phyloP scores from a whole-genome alignment of 768 basidiomycete species.

The Rhodotorula graminis region DNA sequence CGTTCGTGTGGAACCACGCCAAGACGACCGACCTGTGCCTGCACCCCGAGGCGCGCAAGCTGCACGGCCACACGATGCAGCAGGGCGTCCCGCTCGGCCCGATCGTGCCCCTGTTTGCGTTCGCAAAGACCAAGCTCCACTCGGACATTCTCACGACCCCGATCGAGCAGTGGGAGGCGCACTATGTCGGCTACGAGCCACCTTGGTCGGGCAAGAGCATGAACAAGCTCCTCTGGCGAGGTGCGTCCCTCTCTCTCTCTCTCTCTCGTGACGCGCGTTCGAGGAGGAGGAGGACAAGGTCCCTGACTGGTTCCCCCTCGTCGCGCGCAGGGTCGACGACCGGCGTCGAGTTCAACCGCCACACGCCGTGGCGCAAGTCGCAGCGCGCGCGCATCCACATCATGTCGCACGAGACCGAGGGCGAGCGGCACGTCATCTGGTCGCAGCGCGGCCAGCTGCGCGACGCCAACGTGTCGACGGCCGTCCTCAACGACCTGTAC shows the following conservation, averaged over 20 bases:
- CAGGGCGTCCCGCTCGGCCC: conserved; percentile 38
- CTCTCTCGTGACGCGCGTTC: too few relatives aligned
- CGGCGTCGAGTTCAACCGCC: conserved; percentile 47
- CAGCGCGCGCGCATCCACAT: conserved; percentile 49
- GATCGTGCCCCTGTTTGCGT: conserved; percentile 64
- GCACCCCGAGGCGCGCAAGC: conserved; percentile 41
- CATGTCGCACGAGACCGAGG: conserved; percentile 46
- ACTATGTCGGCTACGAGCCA: conserved; percentile 42
- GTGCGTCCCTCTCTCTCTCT: conserved; percentile 22
- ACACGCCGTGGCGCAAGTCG: conserved; percentile 48
- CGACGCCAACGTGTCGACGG: conserved; percentile 29
- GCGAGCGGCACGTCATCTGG: conserved; percentile 46
- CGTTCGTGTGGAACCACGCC: conserved; percentile 41
- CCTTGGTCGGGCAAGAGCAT: conserved; percentile 48
- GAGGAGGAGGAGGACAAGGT: too few relatives aligned
- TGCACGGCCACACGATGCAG: conserved; percentile 42
- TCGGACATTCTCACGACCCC: conserved; percentile 87
- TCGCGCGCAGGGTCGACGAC: conserved; percentile 44
- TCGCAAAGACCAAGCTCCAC: conserved; percentile 77
- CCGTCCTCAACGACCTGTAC: conserved; percentile 40
- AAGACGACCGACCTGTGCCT: conserved; percentile 41
- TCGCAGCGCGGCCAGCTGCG: conserved; percentile 44
- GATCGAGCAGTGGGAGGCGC: conserved; percentile 75
- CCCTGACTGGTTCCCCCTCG: neutral
- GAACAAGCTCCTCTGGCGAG: conserved; percentile 49